Evolutionary conservation across 192 early-diverging fungal species (phyloP).

Genomic region (Haplosporangium gracile): DNA sequence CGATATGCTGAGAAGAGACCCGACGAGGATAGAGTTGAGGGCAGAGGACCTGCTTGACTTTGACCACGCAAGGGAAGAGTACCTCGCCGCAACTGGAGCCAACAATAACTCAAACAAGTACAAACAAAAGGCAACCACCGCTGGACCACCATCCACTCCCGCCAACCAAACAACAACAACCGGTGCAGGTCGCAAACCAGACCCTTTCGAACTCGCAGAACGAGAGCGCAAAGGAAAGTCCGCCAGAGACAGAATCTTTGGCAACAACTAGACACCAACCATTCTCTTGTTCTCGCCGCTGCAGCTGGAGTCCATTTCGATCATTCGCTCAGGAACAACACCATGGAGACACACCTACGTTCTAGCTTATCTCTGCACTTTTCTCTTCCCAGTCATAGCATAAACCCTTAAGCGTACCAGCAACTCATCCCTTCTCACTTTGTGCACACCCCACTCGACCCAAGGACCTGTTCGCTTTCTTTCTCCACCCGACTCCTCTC

Average conservation of each 20-base stretch:
- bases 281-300: neutral
- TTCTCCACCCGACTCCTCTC: neutral
- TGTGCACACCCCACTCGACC: neutral
- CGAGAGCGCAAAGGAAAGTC: slow-evolving; percentile 36
- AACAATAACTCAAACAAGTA: neutral
- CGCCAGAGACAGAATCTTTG: slow-evolving; percentile 31
- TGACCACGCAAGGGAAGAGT: slow-evolving; percentile 36
- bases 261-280: neutral
- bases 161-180: neutral
- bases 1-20: slow-evolving; percentile 38
- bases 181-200: slow-evolving; percentile 6
- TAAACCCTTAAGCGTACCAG: neutral
- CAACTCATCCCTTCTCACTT: neutral
- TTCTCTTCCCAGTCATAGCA: neutral
- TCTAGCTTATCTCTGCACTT: neutral
- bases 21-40: slow-evolving; percentile 34
- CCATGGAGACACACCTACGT: no score
- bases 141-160: slow-evolving; percentile 36
- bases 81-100: slow-evolving; percentile 20
- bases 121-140: neutral
- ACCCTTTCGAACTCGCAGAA: slow-evolving; percentile 31
- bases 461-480: no score
- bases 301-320: neutral
- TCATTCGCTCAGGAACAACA: neutral
- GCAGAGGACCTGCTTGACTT: slow-evolving; percentile 36